Evolutionary conservation across 1,284 basidiomycete species (phyloP), one percentile per base, ranked within the genome.

Genomic region (Ganoderma boninense): DNA sequence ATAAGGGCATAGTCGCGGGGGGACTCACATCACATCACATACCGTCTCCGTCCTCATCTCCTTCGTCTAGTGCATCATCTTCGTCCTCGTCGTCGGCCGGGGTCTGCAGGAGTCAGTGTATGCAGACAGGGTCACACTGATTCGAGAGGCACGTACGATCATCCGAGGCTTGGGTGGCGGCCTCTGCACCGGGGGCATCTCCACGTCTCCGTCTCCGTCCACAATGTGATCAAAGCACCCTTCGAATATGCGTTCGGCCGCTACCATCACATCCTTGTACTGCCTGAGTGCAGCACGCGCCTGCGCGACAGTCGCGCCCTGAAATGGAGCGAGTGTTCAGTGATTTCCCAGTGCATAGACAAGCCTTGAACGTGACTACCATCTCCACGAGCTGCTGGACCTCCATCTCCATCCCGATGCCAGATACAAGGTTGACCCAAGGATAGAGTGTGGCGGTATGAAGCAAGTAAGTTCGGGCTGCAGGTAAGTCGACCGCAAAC

Each of bases 241-340:
- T 70, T 92, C 91, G 76, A 94, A 92, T 71, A 95, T 92, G 66
- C 85, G 89, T 79, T 94, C 95, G 3, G 95, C 95, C n/a, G 96
- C 95, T 76, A 92, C 86, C 93, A 95, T 95, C 42, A 95, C 92
- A 84, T 97, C 95, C 76, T 90, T 94, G 76, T 92, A 88, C 76
- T 90, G 89, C 69, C 85, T 87, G 76, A 97, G 82, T 16, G 95
- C 95, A 59, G 92, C 94, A 73, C 87, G 87, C 52, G 95, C 95
- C 82, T 95, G 92, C 26, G 89, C 88, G 14, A 82, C 79, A 1
- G 90, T 94, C 49, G 94, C 94, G 74, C 95, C 95, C 94, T 95
- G 40, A 13, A 40, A 26, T 40, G 40, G 62, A 11, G 42, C 5
- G 32, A 44, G 52, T 44, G 62, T 35, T 64, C n/a, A 26, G 65